Evolutionary conservation across 1,139 yeast species (phyloP).

Genomic region (Debaryomyces sp.): DNA sequence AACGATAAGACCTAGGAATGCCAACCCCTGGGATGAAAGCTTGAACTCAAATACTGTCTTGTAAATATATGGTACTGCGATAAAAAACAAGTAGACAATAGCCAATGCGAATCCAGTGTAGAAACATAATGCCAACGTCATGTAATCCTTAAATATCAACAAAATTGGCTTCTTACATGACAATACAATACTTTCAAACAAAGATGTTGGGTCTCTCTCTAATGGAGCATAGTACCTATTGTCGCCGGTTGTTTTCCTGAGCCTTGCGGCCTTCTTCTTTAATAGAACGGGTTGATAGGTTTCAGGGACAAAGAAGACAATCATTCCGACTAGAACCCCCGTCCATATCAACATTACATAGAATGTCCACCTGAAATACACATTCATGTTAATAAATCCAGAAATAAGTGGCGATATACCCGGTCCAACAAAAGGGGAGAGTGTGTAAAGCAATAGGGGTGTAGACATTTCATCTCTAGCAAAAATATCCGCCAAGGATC

Average conservation of each 20-base stretch:
- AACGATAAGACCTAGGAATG: slow-evolving; percentile 54
- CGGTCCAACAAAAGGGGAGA: slow-evolving; percentile 37
- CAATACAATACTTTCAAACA: slow-evolving; percentile 32
- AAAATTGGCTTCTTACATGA: slow-evolving; percentile 57
- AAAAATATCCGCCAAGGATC: slow-evolving; percentile 35
- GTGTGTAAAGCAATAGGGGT: slow-evolving; percentile 32
- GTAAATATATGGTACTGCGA: slow-evolving; percentile 62
- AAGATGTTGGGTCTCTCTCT: slow-evolving; percentile 32
- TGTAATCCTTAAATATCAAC: slow-evolving; percentile 57
- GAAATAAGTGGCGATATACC: slow-evolving; percentile 35
- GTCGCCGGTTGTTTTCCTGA: slow-evolving; percentile 20
- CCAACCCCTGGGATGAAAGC: slow-evolving; percentile 42
- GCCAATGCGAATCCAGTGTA: slow-evolving; percentile 65
- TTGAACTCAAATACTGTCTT: slow-evolving; percentile 47
- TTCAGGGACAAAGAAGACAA: slow-evolving; percentile 23
- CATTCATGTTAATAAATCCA: slow-evolving; percentile 29
- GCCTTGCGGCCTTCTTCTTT: slow-evolving; percentile 17
- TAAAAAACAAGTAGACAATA: slow-evolving; percentile 62
- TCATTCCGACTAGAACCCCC: slow-evolving; percentile 17
- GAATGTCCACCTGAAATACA: slow-evolving; percentile 30
- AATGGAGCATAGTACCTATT: slow-evolving; percentile 48
- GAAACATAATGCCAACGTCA: slow-evolving; percentile 61
- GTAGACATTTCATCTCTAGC: slow-evolving; percentile 26
- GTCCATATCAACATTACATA: slow-evolving; percentile 28
- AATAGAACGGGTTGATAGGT: slow-evolving; percentile 23